Base-by-base conservation (phyloP, 257 asterid genomes). In the Henckelia pumila region DNA sequence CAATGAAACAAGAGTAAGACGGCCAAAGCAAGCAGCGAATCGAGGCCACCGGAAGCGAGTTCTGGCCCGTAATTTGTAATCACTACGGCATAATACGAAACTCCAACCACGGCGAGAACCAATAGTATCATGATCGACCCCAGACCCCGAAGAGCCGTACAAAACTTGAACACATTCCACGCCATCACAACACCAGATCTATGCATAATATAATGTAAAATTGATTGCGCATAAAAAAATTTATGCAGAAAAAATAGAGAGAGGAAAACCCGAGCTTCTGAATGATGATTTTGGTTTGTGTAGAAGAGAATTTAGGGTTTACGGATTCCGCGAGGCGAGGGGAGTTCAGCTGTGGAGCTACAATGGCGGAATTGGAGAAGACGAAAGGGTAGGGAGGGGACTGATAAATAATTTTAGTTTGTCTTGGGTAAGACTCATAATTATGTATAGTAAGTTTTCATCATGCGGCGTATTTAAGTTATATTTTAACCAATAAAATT, bases 161-260 rank as follows among this genome's bases (percentile, higher is more conserved):
- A 94, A 71, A 94, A 94, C 77, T 81, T 91, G 93, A 94, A 94
- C 35, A 94, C 96, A 70, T 94, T 94, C 99, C 99, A 94, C 56
- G 99, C 99, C 99, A 94, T 94, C 71, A 76, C 88, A 2, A 85
- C 86, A 60, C 99, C 99, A 91, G 99, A 91, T 94, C 99, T 94
- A 82, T 91, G 75, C 99, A 94, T 91, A 83, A 62, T 85, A 25
- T 30, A 4, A 4, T 47, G 56, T 67, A 56, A 53, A 40, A 61
- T 73, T 56, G 6, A 29, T 50, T 8, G 16, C 50, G 67, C 55
- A 40, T 63, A 59, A 24, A 19, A 61, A 61, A 11, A 50, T 21
- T 17, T 50, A 59, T 9, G 23, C n/a, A 17, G 13, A n/a, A 22
- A 67, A 52, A 53, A 22, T 11, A 19, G 22, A 44, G 55, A 22